phyloP scores from a whole-genome alignment of 345 rosid species.

The Eucalyptus viminalis region DNA sequence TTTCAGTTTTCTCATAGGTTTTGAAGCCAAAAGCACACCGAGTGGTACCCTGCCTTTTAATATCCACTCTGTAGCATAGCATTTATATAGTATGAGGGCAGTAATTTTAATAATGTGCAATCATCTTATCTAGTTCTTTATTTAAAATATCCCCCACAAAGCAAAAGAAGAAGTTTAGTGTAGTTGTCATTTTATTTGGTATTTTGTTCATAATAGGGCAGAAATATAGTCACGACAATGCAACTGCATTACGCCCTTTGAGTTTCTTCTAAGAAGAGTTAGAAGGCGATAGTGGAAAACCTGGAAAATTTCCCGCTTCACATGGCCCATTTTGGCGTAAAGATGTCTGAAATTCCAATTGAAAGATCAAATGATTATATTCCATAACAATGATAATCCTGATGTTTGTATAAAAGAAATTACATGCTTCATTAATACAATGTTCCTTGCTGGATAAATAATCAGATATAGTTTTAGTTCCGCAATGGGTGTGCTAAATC shows the following conservation, averaged over 20 bases:
- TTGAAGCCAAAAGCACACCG: background rate
- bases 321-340: background rate
- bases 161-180: background rate
- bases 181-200: background rate
- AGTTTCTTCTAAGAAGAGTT: background rate
- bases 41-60: background rate
- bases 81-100: background rate
- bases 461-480: background rate
- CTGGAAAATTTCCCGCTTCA: background rate
- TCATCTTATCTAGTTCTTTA: background rate
- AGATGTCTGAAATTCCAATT: background rate
- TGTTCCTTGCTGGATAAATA: background rate
- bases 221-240: background rate
- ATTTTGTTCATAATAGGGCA: background rate
- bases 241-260: background rate
- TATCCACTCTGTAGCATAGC: background rate
- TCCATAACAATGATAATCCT: background rate
- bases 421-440: background rate
- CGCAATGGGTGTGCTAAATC: background rate
- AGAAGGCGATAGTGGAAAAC: background rate
- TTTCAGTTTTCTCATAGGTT: background rate
- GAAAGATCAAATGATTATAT: background rate
- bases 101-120: background rate
- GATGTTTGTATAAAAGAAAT: background rate
- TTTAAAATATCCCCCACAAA: background rate